Evolutionary conservation across 2,329 filamentous ascomycete genomes (phyloP), one percentile per base, ranked within the genome.

Genomic region (Cladosporium sp.): DNA sequence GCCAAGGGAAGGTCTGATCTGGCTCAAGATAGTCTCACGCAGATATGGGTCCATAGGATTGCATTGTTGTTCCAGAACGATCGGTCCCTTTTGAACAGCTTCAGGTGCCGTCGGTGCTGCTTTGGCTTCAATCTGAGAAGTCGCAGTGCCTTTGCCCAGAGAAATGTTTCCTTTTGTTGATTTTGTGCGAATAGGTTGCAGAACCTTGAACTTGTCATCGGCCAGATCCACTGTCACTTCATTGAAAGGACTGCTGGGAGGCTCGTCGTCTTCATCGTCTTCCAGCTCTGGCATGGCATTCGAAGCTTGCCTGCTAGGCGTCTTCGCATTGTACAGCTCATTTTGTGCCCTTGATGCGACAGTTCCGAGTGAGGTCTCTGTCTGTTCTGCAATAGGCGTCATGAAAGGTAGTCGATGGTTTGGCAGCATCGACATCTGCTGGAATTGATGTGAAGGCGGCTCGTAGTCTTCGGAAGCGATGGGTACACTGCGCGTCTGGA

Each of bases 381-480:
- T 99, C 61, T 89, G 85, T 69, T 99, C 93, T 1, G 93, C 92
- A 58, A 99, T 99, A 1, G 93, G 93, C 0, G 93, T 99, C 93
- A 99, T 97, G 68, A 97, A 99, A 3, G 92, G 93, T 8, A 97
- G 76, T 49, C 91, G 85, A 69, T 91, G 96, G 63, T 96, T 95
- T 53, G 90, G 89, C 8, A 52, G 29, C 68, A 85, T 78, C 66
- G 90, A 80, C 30, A 74, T 80, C 64, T 89, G 82, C 68, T 96
- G 88, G 76, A 86, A 96, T 52, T 88, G 87, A 51, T 80, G 86
- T 13, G 56, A 54, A 15, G 89, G 86, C 39, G 88, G 82, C 58
- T 91, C 83, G 66, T 90, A 95, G 67, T 95, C 89, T 64, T 95
- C 89, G 0, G 90, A 90, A 1, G 87, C 86, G 30, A 92, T 78